Evolutionary conservation across 306 rosid species (phyloP), one percentile per base, ranked within the genome.

Genomic region (Fragaria vesca): DNA sequence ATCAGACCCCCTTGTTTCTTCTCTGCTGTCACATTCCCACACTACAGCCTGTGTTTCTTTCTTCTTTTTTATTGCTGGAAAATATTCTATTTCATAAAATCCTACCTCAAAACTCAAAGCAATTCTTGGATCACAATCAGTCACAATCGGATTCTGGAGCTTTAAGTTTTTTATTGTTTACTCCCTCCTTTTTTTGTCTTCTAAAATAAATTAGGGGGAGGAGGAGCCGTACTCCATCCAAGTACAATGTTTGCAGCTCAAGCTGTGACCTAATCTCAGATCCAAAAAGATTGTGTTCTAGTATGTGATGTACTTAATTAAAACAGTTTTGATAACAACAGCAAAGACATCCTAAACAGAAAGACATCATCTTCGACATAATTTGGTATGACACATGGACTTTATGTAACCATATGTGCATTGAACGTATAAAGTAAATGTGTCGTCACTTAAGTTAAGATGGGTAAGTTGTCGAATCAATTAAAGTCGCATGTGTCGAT

Each of bases 1-100:
- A 91, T 84, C 90, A 88, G 66, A 71, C 77, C 89, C 54, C 43
- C 34, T 28, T 57, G 75, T 74, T 72, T 62, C 70, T 76, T 85
- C 20, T 30, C 6, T 32, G 34, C 47, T 46, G 91, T 91, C 96
- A 85, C 91, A 45, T 83, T 87, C 89, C 71, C 90, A 72, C 90
- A 54, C 89, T 45, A 45, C 73, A 4, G n/a, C 42, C 43, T 3
- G 67, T 26, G 52, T 50, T 50, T 62, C 20, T 12, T 32, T 6
- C 6, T 30, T 4, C 3, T 28, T 18, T 5, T 28, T 7, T 40
- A 4, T 16, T 55, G 18, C 1, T 3, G 3, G 3, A 7, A 42
- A 38, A 11, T 34, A 50, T n/a, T 34, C 18, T n/a, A 74, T 42
- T 66, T 5, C 24, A 34, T 26, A 12, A 48, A 54, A 18, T 42